Evolutionary conservation across 2,329 filamentous ascomycete genomes (phyloP).

Genomic region (Aspergillus sergii): DNA sequence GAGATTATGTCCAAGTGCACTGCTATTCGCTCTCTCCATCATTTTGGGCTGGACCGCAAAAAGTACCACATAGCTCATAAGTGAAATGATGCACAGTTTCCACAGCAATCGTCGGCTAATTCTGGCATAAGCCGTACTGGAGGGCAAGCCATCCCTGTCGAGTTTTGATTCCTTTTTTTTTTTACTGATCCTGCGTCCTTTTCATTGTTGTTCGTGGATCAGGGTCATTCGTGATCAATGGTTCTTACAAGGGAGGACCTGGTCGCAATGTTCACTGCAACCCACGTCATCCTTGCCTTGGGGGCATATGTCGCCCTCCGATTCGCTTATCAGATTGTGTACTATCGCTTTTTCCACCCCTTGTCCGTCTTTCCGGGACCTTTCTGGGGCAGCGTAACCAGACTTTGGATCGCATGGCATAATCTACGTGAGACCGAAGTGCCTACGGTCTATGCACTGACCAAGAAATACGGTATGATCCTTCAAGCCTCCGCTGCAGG

Average conservation of each 20-base stretch:
- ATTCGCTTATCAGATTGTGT: conserved; percentile 40
- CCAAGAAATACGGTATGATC: conserved; percentile 52
- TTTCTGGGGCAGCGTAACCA: conserved; percentile 58
- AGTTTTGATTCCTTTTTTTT: not conserved
- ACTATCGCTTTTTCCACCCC: conserved; percentile 55
- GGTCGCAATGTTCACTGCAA: conserved; percentile 31
- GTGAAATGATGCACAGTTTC: too few relatives aligned
- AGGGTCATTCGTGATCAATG: conserved; percentile 25
- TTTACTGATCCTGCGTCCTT: not conserved
- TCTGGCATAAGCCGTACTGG: not conserved
- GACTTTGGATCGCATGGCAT: conserved; percentile 58
- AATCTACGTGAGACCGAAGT: conserved; percentile 53
- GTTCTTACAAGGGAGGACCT: conserved; percentile 24
- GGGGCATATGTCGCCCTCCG: conserved; percentile 27
- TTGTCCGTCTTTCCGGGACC: conserved; percentile 57
- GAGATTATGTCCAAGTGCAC: not conserved
- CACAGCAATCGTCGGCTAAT: not conserved
- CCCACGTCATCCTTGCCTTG: conserved; percentile 25
- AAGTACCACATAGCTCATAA: not conserved
- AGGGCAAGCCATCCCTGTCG: not conserved
- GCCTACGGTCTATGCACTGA: conserved; percentile 44
- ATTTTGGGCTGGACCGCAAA: not conserved
- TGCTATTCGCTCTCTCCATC: not conserved
- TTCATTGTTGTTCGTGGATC: not conserved
- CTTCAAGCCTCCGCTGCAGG: not conserved